phyloP scores from a whole-genome alignment of 768 basidiomycete genomes.

The Hygrophorus russula region DNA sequence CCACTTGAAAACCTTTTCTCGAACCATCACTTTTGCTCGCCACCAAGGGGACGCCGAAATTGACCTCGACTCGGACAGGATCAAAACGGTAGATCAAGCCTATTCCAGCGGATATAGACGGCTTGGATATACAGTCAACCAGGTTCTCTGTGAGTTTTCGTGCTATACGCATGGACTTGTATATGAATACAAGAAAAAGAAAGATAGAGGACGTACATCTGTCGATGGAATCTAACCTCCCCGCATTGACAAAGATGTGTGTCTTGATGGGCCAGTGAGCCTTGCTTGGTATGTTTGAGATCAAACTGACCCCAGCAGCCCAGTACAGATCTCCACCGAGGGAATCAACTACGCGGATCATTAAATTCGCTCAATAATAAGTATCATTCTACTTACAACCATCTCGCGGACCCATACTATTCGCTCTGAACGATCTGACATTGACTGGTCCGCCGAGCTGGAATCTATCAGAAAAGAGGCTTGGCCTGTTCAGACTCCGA shows the following conservation, averaged over 20 bases:
- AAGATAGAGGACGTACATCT: constrained; percentile 30
- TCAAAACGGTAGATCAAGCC: constrained; percentile 80
- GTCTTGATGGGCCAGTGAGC: constrained; percentile 79
- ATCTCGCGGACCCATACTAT: constrained; percentile 71
- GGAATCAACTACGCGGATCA: constrained; percentile 50
- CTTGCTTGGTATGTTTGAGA: constrained; percentile 62
- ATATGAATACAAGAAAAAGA: not conserved
- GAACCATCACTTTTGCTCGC: constrained; percentile 54
- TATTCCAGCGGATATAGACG: constrained; percentile 71
- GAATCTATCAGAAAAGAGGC: constrained; percentile 75
- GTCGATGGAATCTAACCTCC: constrained; percentile 54
- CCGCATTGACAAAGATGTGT: constrained; percentile 75
- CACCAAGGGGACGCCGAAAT: constrained; percentile 76
- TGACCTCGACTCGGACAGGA: constrained; percentile 78
- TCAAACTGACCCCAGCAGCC: constrained; percentile 63
- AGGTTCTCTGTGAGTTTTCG: constrained; percentile 29
- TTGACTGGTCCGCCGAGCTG: constrained; percentile 89
- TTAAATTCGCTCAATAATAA: constrained; percentile 1
- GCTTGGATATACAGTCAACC: constrained; percentile 29
- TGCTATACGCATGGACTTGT: constrained; percentile 16
- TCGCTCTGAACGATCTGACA: constrained; percentile 65
- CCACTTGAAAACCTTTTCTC: constrained; percentile 67
- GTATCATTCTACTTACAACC: constrained; percentile 34
- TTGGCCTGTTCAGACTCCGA: constrained; percentile 40
- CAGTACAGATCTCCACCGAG: constrained; percentile 78